Conservation (phyloP, 2,329 filamentous ascomycete species). For the Fusarium anthophilum region DNA sequence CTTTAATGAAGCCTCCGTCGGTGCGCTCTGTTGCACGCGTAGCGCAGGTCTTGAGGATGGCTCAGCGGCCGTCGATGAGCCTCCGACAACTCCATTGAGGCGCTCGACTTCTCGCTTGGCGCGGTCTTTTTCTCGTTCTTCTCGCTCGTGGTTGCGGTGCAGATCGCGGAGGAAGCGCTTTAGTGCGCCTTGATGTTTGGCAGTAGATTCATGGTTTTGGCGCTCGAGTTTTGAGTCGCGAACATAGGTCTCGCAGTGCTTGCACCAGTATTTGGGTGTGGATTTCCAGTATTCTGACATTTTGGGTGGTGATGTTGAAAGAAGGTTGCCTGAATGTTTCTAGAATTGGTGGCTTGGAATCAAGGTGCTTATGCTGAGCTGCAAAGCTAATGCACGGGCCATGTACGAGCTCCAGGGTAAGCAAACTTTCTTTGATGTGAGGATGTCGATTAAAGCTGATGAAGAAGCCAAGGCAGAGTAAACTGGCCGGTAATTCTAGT, state of each 20-base stretch:
- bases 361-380: constrained; percentile 29
- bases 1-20: constrained; percentile 73
- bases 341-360: background rate
- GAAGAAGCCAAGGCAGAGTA: background rate
- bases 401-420: constrained; percentile 8
- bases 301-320: constrained; percentile 4
- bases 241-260: constrained; percentile 90
- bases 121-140: constrained; percentile 81
- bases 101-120: constrained; percentile 87
- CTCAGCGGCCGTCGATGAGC: constrained; percentile 48
- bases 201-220: constrained; percentile 87
- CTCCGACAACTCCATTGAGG: constrained; percentile 78
- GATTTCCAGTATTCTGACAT: constrained; percentile 99
- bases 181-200: constrained; percentile 83
- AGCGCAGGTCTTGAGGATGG: constrained; percentile 30
- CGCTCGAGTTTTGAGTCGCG: constrained; percentile 92
- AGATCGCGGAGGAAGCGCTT: constrained; percentile 91
- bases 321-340: background rate
- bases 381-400: background rate
- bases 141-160: constrained; percentile 83
- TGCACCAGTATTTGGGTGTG: constrained; percentile 97
- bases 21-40: constrained; percentile 19
- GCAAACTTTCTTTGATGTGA: background rate
- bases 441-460: background rate
- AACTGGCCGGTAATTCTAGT: background rate